Conservation (phyloP, 108 stramenopile genomes). For the Skeletonema costatum region DNA sequence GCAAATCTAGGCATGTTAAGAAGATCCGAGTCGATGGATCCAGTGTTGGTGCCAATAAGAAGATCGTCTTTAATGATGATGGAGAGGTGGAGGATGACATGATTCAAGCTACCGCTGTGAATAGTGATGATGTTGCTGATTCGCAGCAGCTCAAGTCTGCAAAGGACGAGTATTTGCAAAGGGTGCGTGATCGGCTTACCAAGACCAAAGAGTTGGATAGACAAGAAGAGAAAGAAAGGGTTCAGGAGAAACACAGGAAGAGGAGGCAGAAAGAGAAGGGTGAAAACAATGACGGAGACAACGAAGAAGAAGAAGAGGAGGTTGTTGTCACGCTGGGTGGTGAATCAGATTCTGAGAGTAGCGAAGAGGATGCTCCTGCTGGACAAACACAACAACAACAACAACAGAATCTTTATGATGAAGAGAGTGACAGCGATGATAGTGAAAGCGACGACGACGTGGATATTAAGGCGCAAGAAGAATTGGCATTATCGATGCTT, state of each 20-base stretch:
- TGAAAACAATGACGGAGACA: constrained; percentile 25
- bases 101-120: constrained; percentile 14
- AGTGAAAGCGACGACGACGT: constrained; percentile 36
- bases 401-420: constrained; percentile 6
- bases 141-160: constrained; percentile 50
- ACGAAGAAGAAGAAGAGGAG: constrained; percentile 19
- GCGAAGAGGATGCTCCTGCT: constrained; percentile 21
- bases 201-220: constrained; percentile 69
- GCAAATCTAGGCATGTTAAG: constrained; percentile 72
- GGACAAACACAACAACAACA: background rate
- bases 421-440: constrained; percentile 12
- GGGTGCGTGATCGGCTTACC: constrained; percentile 69
- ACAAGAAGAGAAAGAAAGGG: constrained; percentile 76
- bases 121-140: constrained; percentile 11
- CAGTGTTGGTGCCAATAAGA: constrained; percentile 61
- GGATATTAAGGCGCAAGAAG: constrained; percentile 68
- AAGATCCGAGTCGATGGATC: constrained; percentile 83
- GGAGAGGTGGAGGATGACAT: constrained; percentile 77
- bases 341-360: constrained; percentile 16
- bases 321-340: constrained; percentile 33
- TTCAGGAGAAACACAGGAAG: constrained; percentile 84
- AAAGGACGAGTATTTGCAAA: constrained; percentile 67
- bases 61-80: constrained; percentile 88
- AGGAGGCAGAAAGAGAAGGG: constrained; percentile 64
- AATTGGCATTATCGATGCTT: constrained; percentile 78